Conservation (phyloP, 2,329 filamentous ascomycete species). For the Penicillium digitatum region DNA sequence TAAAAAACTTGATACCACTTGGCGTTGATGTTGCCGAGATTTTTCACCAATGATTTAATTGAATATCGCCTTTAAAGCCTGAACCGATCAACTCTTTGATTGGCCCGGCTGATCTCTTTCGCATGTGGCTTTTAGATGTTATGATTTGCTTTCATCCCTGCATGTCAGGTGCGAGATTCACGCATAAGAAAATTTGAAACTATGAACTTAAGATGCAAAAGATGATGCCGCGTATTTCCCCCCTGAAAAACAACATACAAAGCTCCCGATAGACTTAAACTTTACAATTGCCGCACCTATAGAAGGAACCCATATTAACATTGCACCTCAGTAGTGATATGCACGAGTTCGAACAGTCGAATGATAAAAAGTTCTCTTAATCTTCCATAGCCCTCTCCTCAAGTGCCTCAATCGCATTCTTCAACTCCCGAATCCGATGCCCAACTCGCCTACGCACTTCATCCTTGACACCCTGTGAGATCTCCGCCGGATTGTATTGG, state of each 20-base stretch:
- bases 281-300: neutral
- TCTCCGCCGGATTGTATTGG: slow-evolving; percentile 30
- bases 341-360: neutral
- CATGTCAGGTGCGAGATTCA: neutral
- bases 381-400: slow-evolving; percentile 41
- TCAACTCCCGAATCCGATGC: slow-evolving; percentile 46
- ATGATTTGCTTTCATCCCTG: neutral
- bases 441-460: slow-evolving; percentile 46
- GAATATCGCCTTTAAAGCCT: neutral
- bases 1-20: slow-evolving; percentile 4
- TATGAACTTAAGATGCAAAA: neutral
- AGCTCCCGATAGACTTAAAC: neutral
- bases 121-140: neutral
- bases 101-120: neutral
- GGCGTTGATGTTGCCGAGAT: neutral
- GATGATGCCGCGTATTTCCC: no score
- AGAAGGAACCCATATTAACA: neutral
- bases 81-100: neutral
- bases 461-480: slow-evolving; percentile 33
- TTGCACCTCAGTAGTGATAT: neutral
- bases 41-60: neutral
- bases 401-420: slow-evolving; percentile 42
- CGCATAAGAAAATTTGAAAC: neutral
- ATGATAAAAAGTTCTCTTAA: slow-evolving; percentile 11
- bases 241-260: neutral